These are phyloP conservation scores for Rubus parviflorus DNA, from an alignment of 306 rosid genomes.

Conservation along the genomic window DNA sequence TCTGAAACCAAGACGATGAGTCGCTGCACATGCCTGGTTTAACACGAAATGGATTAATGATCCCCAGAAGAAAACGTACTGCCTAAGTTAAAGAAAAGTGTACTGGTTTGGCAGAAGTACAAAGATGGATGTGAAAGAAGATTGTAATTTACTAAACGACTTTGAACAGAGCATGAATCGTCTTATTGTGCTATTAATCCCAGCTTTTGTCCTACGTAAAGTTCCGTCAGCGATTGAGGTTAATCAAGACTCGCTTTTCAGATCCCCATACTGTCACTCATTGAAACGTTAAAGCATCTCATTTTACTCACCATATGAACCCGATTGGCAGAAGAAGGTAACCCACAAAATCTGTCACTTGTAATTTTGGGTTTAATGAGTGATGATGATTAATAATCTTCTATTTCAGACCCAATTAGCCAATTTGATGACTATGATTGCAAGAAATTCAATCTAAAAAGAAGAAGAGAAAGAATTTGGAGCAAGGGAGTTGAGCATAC, in stretches of 20 bases:
- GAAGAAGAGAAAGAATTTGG: background rate
- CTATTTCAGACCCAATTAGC: background rate
- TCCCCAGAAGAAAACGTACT: background rate
- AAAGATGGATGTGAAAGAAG: background rate
- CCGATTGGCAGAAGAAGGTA: background rate
- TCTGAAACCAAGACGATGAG: background rate
- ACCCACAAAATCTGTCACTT: background rate
- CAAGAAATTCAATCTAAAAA: background rate
- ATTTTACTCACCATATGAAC: too few relatives aligned
- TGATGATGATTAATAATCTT: background rate
- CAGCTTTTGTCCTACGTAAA: conserved; percentile 14
- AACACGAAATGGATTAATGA: background rate
- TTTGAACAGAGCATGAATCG: background rate
- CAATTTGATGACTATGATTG: background rate
- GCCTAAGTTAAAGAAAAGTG: background rate
- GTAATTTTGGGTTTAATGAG: background rate
- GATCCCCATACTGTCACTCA: background rate
- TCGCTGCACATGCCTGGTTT: background rate
- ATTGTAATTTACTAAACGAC: background rate
- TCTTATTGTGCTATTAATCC: background rate
- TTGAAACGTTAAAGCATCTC: background rate
- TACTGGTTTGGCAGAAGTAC: background rate
- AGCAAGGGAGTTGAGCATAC: background rate
- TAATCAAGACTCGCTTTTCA: conserved; percentile 7
- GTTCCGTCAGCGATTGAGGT: background rate